A percentile compares a stretch with the other conserved stretches of the same genome.
Evolutionary conservation across 2,329 filamentous ascomycete species (phyloP).

Genomic region (Epichloe amarillans): DNA sequence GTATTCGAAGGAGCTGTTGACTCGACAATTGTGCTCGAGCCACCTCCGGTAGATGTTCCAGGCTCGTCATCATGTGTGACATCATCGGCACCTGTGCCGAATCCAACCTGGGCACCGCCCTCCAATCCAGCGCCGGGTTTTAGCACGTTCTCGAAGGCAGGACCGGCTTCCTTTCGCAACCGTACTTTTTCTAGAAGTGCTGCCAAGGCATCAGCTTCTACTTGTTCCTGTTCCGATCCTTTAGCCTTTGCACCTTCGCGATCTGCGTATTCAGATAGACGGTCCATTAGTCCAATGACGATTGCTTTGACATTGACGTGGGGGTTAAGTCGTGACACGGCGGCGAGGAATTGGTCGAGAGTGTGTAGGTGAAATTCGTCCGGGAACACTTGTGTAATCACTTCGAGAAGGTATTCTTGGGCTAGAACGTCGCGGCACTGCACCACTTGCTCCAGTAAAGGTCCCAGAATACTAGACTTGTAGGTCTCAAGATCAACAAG

Average conservation of each 20-base stretch:
- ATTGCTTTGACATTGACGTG: slow-evolving; percentile 98
- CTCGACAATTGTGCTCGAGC: slow-evolving; percentile 16
- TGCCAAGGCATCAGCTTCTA: slow-evolving; percentile 72
- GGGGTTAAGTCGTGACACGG: slow-evolving; percentile 83
- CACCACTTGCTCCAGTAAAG: slow-evolving; percentile 89
- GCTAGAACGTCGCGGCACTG: slow-evolving; percentile 94
- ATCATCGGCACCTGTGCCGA: slow-evolving; percentile 20
- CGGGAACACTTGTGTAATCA: slow-evolving; percentile 97
- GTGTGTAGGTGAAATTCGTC: slow-evolving; percentile 98
- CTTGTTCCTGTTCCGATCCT: slow-evolving; percentile 57
- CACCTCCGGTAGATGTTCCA: slow-evolving; percentile 16
- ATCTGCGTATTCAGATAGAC: slow-evolving; percentile 87
- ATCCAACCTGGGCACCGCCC: slow-evolving; percentile 14
- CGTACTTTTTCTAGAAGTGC: slow-evolving; percentile 67
- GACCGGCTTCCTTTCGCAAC: slow-evolving; percentile 42
- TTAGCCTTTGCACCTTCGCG: slow-evolving; percentile 64
- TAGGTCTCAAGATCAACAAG: slow-evolving; percentile 91
- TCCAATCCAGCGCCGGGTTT: slow-evolving; percentile 23
- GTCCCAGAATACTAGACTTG: slow-evolving; percentile 77
- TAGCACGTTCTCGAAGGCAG: slow-evolving; percentile 7
- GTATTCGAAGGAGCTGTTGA: slow-evolving; percentile 27
- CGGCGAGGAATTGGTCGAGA: slow-evolving; percentile 84
- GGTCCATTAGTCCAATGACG: slow-evolving; percentile 95
- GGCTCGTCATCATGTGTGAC: slow-evolving; percentile 10
- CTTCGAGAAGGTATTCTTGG: slow-evolving; percentile 93